These are phyloP conservation scores for Phanerodontia chrysosporium DNA, from an alignment of 768 basidiomycete species.

Conservation along the genomic window DNA sequence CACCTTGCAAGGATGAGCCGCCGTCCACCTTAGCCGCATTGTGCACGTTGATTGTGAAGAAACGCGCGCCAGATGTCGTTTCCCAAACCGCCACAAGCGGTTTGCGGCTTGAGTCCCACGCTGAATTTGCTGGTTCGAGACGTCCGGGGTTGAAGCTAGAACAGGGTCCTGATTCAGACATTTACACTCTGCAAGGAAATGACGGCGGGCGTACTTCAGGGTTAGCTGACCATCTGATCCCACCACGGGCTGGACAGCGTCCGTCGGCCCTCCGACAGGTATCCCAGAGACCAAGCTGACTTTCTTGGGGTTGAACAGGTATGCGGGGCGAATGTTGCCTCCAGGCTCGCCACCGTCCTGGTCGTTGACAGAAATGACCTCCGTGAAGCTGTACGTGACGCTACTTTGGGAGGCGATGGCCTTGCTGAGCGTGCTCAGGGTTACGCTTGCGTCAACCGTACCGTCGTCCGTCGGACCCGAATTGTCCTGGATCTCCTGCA, in stretches of 20 bases:
- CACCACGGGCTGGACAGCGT: constrained; percentile 37
- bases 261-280: constrained; percentile 45
- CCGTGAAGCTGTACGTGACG: constrained; percentile 42
- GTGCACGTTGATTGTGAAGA: constrained; percentile 60
- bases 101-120: constrained; percentile 53
- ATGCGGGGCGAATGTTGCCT: constrained; percentile 61
- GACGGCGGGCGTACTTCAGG: constrained; percentile 35
- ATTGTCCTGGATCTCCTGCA: constrained; percentile 65
- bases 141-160: constrained; percentile 58
- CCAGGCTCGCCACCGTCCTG: constrained; percentile 58
- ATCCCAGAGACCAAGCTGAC: constrained; percentile 42
- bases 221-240: constrained; percentile 31
- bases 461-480: constrained; percentile 49
- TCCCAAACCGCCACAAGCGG: constrained; percentile 56
- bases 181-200: neutral
- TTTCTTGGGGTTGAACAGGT: constrained; percentile 51
- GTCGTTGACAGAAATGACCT: constrained; percentile 46
- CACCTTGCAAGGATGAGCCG: constrained; percentile 46
- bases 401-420: constrained; percentile 35
- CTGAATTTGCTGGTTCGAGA: constrained; percentile 52
- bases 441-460: constrained; percentile 46
- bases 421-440: constrained; percentile 44
- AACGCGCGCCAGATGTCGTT: constrained; percentile 37
- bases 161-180: neutral
- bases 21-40: constrained; percentile 49